Evolutionary conservation across 1,139 yeast genomes (phyloP).

Genomic region (Insectozyma bohioensis): DNA sequence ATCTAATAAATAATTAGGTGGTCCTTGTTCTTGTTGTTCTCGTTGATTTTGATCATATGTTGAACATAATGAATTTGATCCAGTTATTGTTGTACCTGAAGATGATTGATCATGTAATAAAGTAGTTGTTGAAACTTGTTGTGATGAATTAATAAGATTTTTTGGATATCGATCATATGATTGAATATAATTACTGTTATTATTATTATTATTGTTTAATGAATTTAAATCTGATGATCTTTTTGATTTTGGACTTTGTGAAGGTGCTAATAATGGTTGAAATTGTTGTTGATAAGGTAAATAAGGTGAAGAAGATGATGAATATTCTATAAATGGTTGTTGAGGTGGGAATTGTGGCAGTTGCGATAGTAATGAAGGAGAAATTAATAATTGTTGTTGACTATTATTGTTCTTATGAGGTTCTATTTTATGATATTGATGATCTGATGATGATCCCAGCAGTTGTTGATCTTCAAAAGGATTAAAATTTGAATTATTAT

Average conservation of each 20-base stretch:
- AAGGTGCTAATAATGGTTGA: constrained; percentile 6
- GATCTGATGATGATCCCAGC: constrained; percentile 1
- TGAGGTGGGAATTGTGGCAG: too few relatives aligned
- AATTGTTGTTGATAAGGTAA: constrained; percentile 2
- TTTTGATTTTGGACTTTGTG: constrained; percentile 16
- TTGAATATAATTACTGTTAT: neutral
- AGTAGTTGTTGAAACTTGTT: constrained; percentile 5
- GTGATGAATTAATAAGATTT: constrained; percentile 2
- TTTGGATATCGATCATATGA: constrained; percentile 10
- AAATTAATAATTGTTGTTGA: neutral
- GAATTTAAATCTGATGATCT: neutral
- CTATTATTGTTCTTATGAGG: too few relatives aligned
- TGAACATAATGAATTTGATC: constrained; percentile 13
- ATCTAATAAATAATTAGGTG: constrained; percentile 1
- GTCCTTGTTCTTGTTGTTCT: constrained; percentile 1
- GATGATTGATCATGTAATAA: constrained; percentile 8
- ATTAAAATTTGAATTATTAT: neutral
- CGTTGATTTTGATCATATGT: neutral
- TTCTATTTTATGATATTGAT: too few relatives aligned
- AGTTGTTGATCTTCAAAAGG: constrained; percentile 6
- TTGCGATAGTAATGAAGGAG: too few relatives aligned
- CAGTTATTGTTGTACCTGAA: constrained; percentile 3
- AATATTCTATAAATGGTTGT: too few relatives aligned
- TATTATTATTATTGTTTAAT: neutral
- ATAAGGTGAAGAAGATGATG: neutral